phyloP scores from a whole-genome alignment of 192 early-diverging fungal genomes.

The Chytriomyces confervae region DNA sequence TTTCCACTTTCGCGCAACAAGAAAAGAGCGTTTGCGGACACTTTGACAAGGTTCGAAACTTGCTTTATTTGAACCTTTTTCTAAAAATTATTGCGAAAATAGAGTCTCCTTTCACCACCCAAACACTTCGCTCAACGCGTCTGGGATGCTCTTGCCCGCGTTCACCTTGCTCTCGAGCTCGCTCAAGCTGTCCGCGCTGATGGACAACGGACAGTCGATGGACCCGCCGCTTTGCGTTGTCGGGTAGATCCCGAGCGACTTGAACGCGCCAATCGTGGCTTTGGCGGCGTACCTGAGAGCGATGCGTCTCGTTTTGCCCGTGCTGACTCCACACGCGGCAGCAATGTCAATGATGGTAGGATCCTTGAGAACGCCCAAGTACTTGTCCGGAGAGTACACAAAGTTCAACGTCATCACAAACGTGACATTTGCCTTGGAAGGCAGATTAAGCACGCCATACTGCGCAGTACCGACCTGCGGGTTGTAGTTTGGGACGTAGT shows the following conservation, averaged over 20 bases:
- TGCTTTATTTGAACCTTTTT: no score
- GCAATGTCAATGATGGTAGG: constrained; percentile 30
- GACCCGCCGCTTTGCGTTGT: neutral
- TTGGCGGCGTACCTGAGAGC: neutral
- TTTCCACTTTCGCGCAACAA: no score
- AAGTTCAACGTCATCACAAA: constrained; percentile 39
- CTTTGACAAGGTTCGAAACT: no score
- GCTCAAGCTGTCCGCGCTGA: neutral
- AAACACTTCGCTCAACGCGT: neutral
- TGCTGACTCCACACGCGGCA: constrained; percentile 27
- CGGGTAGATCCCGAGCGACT: neutral
- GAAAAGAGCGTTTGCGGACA: no score
- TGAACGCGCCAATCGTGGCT: neutral
- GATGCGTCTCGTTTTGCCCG: neutral
- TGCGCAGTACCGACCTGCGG: constrained; percentile 27
- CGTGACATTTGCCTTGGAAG: constrained; percentile 13
- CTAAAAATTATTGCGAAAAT: no score
- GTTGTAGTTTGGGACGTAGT: neutral
- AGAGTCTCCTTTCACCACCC: neutral
- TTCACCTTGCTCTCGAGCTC: neutral
- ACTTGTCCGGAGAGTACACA: constrained; percentile 12
- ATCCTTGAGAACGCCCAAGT: constrained; percentile 27
- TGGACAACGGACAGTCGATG: neutral
- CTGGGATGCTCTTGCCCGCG: neutral
- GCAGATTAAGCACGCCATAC: constrained; percentile 6